Evolutionary conservation across 2,329 filamentous ascomycete genomes (phyloP).

Genomic region (Coniochaeta sp.): DNA sequence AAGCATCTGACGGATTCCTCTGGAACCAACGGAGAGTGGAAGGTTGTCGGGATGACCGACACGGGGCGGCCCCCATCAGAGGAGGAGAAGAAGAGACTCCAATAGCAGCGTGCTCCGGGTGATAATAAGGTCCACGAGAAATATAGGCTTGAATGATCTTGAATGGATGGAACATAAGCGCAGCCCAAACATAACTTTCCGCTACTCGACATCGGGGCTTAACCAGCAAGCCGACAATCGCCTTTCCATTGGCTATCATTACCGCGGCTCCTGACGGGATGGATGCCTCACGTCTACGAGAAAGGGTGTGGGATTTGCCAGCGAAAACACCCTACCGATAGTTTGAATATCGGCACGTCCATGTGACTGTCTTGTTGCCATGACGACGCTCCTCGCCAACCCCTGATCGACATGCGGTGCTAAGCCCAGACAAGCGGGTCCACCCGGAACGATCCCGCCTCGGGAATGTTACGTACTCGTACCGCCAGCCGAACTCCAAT

Average conservation of each 20-base stretch:
- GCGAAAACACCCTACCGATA: too few species aligned
- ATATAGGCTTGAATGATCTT: not conserved
- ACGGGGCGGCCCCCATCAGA: not conserved
- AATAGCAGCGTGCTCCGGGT: not conserved
- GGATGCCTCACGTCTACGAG: too few species aligned
- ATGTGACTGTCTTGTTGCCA: not conserved
- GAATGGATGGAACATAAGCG: not conserved
- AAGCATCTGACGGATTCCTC: not conserved
- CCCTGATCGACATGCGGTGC: not conserved
- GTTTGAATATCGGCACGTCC: not conserved
- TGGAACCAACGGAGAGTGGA: not conserved
- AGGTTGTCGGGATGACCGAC: not conserved
- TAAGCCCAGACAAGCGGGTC: not conserved
- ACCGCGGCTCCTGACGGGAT: too few species aligned
- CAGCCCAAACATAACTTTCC: not conserved
- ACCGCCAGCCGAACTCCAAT: not conserved
- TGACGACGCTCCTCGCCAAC: not conserved
- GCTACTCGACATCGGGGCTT: not conserved
- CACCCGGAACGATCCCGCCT: not conserved
- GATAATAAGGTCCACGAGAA: not conserved
- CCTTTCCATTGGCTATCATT: too few species aligned
- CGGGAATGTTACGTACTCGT: not conserved
- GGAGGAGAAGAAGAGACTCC: not conserved
- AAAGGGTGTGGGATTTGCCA: too few species aligned
- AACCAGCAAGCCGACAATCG: not conserved